These are phyloP conservation scores for Xerocomellus intermedius DNA, from an alignment of 768 basidiomycete genomes.

Conservation along the genomic window DNA sequence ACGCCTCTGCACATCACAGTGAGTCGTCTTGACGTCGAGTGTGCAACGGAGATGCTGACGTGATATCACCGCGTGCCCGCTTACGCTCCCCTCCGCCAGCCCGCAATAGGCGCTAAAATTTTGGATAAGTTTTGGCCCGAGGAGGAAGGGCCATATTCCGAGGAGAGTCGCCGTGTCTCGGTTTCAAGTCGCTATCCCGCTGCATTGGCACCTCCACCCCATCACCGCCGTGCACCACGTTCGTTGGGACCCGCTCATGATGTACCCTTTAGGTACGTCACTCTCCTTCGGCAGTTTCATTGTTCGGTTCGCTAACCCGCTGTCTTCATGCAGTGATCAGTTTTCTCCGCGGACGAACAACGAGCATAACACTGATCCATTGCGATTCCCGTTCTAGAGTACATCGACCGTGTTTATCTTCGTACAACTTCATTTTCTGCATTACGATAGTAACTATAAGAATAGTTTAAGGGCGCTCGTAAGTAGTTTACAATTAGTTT, in stretches of 20 bases:
- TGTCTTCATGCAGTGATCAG: slow-evolving; percentile 14
- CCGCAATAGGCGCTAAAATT: slow-evolving; percentile 28
- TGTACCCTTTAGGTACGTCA: slow-evolving; percentile 15
- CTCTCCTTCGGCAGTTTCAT: not conserved
- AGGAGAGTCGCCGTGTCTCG: slow-evolving; percentile 17
- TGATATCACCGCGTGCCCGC: not conserved
- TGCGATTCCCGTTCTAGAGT: slow-evolving; percentile 31
- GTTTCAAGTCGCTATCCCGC: slow-evolving; percentile 13
- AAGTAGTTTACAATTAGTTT: slow-evolving; percentile 17
- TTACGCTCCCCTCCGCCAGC: slow-evolving; percentile 15
- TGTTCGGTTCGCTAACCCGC: not conserved
- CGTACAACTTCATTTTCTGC: not conserved
- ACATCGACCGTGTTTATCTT: slow-evolving; percentile 6
- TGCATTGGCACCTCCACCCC: slow-evolving; percentile 29
- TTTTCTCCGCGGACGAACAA: slow-evolving; percentile 14
- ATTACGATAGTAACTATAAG: slow-evolving; percentile 7
- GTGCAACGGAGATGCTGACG: slow-evolving; percentile 5
- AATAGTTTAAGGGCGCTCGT: slow-evolving; percentile 19
- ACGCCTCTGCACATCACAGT: slow-evolving; percentile 8
- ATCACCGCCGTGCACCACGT: slow-evolving; percentile 26
- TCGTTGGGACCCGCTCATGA: slow-evolving; percentile 9
- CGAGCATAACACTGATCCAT: slow-evolving; percentile 11
- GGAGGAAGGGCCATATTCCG: slow-evolving; percentile 21
- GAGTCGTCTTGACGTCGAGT: slow-evolving; percentile 11
- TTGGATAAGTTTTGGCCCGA: slow-evolving; percentile 33